These are phyloP conservation scores for Quambalaria eucalypti DNA, from an alignment of 1,284 basidiomycete genomes.

Conservation along the genomic window DNA sequence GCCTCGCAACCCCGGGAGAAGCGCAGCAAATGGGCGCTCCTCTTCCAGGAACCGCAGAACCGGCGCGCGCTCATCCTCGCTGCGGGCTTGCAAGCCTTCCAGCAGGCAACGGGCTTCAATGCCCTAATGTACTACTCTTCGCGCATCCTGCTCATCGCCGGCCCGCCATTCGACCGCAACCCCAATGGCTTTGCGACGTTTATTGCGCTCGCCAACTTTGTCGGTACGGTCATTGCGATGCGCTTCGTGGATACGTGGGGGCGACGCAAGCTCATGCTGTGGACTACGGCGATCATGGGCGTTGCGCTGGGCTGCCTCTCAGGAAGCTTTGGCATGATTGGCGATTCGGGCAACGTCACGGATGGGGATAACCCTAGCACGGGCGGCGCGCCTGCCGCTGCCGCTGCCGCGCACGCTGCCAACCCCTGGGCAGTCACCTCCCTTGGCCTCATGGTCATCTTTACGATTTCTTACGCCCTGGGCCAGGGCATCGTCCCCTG, in stretches of 20 bases:
- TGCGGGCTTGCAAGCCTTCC: constrained; percentile 15
- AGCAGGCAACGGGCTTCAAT: constrained; percentile 16
- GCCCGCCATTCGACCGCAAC: constrained; percentile 20
- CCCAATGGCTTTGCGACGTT: constrained; percentile 30
- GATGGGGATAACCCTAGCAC: background rate
- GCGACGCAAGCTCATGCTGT: constrained; percentile 25
- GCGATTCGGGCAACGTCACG: constrained; percentile 4
- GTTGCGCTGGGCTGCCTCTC: constrained; percentile 22
- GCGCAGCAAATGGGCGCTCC: background rate
- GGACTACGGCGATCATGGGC: constrained; percentile 22
- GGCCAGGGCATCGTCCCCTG: constrained; percentile 36
- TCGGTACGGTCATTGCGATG: constrained; percentile 28
- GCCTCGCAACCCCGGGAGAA: background rate
- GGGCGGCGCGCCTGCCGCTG: background rate
- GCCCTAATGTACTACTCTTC: constrained; percentile 24
- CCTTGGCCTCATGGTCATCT: constrained; percentile 20
- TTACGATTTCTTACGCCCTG: constrained; percentile 24
- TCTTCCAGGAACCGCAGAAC: constrained; percentile 3
- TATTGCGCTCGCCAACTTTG: constrained; percentile 32
- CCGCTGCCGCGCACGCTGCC: background rate
- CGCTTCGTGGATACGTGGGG: constrained; percentile 28
- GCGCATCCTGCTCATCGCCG: constrained; percentile 28
- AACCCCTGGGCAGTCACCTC: constrained; percentile 20
- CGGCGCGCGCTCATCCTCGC: constrained; percentile 8
- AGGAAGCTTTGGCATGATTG: constrained; percentile 17